Conservation (phyloP, 352 stramenopile genomes). For the Phytophthora pisi region DNA sequence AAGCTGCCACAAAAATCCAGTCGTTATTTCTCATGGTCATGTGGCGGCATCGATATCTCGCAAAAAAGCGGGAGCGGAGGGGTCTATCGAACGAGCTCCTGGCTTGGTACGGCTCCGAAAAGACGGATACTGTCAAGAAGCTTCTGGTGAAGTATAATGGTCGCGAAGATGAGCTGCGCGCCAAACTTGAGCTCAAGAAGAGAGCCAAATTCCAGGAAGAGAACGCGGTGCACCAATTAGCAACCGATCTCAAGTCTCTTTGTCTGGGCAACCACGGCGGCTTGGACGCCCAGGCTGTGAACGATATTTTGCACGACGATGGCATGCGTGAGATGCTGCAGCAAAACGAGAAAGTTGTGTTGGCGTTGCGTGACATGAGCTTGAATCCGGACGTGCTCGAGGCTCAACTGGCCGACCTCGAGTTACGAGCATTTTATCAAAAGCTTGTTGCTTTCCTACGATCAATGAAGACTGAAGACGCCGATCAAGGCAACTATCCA, state of each 20-base stretch:
- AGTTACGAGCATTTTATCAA: constrained; percentile 63
- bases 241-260: constrained; percentile 46
- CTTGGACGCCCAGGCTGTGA: constrained; percentile 46
- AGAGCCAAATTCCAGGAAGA: constrained; percentile 27
- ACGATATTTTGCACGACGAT: constrained; percentile 55
- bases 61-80: constrained; percentile 34
- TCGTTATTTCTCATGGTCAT: constrained; percentile 48
- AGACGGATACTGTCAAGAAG: constrained; percentile 41
- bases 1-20: constrained; percentile 43
- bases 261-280: constrained; percentile 42
- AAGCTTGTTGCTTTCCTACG: constrained; percentile 51
- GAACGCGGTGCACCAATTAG: constrained; percentile 33
- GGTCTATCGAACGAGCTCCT: constrained; percentile 47
- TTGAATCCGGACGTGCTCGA: constrained; percentile 56
- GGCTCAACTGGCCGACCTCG: constrained; percentile 49
- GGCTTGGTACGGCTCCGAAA: constrained; percentile 44
- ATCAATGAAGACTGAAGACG: constrained; percentile 20
- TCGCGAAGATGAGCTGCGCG: constrained; percentile 45
- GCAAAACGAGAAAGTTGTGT: constrained; percentile 51
- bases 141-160: constrained; percentile 48
- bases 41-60: constrained; percentile 33
- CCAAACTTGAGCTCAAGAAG: constrained; percentile 45
- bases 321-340: constrained; percentile 47
- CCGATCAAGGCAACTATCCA: neutral
- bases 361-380: constrained; percentile 71